Conservation (phyloP, 2,329 filamentous ascomycete species). For the Alternaria arbusti region DNA sequence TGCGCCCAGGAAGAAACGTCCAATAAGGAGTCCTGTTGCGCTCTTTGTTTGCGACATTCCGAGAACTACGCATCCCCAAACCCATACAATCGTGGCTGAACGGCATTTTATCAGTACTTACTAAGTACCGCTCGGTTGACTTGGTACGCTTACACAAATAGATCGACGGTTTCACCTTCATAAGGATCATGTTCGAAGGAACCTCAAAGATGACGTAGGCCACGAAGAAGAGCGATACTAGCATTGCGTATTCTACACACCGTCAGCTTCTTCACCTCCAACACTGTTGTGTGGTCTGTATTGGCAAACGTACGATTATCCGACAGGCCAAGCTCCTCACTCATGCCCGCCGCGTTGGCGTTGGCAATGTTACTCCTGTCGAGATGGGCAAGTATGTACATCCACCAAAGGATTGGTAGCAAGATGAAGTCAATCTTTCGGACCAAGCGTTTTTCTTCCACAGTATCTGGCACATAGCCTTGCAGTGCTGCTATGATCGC, state of each 20-base stretch:
- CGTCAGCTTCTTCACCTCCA: not conserved
- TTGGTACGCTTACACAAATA: not conserved
- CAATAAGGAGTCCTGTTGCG: not conserved
- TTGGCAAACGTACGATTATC: not conserved
- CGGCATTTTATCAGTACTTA: not conserved
- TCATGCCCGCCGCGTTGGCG: not conserved
- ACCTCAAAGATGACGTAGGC: not conserved
- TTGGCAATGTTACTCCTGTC: not conserved
- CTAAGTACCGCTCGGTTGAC: not conserved
- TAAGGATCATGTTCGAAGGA: not conserved
- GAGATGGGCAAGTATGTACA: not conserved
- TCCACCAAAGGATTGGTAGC: not conserved
- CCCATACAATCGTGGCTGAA: not conserved
- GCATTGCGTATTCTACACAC: not conserved
- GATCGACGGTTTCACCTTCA: not conserved
- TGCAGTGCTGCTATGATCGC: not conserved
- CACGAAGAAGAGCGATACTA: not conserved
- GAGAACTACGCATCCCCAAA: not conserved
- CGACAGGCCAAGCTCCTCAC: not conserved
- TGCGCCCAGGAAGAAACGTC: not conserved
- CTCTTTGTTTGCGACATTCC: not conserved
- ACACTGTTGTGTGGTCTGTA: not conserved
- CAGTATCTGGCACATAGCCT: not conserved
- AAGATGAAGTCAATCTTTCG: not conserved
- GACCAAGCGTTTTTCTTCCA: not conserved